phyloP scores from a whole-genome alignment of 305 asterid species.

The Solanum aculeatissimum region DNA sequence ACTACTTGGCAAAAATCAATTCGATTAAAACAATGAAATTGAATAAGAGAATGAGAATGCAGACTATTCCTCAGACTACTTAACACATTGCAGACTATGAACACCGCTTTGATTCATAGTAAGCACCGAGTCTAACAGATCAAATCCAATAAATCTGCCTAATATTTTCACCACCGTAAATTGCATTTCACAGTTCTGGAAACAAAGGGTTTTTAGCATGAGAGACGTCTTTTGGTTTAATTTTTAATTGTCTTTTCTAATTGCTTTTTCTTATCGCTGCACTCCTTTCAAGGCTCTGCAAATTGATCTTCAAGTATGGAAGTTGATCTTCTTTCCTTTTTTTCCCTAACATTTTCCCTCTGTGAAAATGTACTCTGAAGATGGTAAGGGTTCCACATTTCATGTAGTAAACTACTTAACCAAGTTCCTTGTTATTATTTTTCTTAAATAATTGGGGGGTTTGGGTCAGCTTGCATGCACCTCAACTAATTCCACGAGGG shows the following conservation, averaged over 20 bases:
- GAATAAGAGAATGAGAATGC: background rate
- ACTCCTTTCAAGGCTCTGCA: background rate
- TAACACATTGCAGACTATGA: background rate
- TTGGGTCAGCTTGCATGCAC: background rate
- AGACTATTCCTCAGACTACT: too few relatives aligned
- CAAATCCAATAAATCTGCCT: background rate
- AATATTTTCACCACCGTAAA: background rate
- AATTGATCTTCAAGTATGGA: background rate
- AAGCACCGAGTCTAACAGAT: background rate
- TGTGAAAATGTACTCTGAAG: background rate
- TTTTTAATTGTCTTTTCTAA: background rate
- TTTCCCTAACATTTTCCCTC: background rate
- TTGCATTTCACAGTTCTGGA: background rate
- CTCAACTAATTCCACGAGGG: background rate
- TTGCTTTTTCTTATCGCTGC: background rate
- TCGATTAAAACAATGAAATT: background rate
- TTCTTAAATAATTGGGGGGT: background rate
- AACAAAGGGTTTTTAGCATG: background rate
- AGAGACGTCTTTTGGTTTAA: background rate
- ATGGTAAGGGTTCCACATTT: background rate
- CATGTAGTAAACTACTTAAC: background rate
- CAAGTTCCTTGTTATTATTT: background rate
- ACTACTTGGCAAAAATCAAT: background rate
- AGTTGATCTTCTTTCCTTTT: background rate
- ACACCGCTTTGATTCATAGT: background rate